phyloP scores from a whole-genome alignment of 2,329 filamentous ascomycete species.

The Juglanconis juglandina region DNA sequence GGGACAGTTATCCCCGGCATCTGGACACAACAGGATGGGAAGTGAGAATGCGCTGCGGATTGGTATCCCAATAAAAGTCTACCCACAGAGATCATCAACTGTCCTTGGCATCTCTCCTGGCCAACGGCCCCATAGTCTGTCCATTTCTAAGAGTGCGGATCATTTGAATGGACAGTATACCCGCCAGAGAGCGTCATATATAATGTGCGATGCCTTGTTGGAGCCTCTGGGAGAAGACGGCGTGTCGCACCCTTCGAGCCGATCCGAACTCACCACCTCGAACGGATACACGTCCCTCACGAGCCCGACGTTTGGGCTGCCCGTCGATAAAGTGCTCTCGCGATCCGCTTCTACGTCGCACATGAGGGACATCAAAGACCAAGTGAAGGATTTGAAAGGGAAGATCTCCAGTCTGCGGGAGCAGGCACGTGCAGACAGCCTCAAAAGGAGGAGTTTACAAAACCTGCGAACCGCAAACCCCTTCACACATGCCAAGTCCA shows the following conservation, averaged over 20 bases:
- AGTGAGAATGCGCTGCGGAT: constrained; percentile 57
- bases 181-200: constrained; percentile 32
- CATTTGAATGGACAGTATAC: constrained; percentile 31
- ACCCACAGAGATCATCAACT: constrained; percentile 59
- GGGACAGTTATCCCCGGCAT: constrained; percentile 23
- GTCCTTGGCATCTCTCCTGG: constrained; percentile 58
- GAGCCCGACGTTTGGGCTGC: constrained; percentile 44
- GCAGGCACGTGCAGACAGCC: constrained; percentile 72
- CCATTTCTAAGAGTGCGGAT: constrained; percentile 42
- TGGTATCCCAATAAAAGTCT: constrained; percentile 37
- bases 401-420: constrained; percentile 79
- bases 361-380: constrained; percentile 71
- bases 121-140: constrained; percentile 48
- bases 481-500: constrained; percentile 65
- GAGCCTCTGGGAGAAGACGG: constrained; percentile 56
- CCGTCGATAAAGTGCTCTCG: constrained; percentile 47
- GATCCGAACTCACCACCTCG: neutral
- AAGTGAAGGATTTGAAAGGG: constrained; percentile 81
- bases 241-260: constrained; percentile 21
- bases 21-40: constrained; percentile 55
- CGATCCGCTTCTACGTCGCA: constrained; percentile 71
- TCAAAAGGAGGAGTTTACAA: constrained; percentile 73
- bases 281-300: constrained; percentile 35
- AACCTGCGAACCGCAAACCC: constrained; percentile 74
- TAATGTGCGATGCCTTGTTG: constrained; percentile 38